Base-by-base conservation (phyloP, 371 early-diverging fungal genomes). In the Actinomortierella wolfii region DNA sequence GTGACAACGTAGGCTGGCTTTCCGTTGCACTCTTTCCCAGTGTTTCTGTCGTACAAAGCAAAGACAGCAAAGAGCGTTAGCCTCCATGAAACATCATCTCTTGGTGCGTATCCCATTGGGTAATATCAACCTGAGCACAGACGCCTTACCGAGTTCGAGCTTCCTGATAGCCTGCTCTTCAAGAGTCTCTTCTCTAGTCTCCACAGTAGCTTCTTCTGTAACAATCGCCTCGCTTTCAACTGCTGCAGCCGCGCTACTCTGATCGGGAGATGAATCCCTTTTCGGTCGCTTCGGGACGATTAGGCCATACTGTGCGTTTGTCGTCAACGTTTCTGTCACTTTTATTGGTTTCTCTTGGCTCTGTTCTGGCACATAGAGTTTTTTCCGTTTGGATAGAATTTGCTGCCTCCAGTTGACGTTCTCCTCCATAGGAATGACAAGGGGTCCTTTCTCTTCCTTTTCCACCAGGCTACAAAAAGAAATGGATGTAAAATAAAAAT, bases 101-200 rank as follows among this genome's bases (percentile, higher is more conserved):
- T n/a, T n/a, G n/a, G n/a, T n/a, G n/a, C n/a, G n/a, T n/a, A n/a
- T n/a, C n/a, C n/a, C n/a, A n/a, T n/a, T n/a, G n/a, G n/a, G n/a
- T 6, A 34, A 34, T 11, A 34, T 34, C 34, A 34, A 34, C 4
- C 34, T 6, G 11, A 34, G 4, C 11, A 4, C 34, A 34, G 11
- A 6, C 11, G 34, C 4, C 68, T 80, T 83, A 70, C 85, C 80
- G 56, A 58, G 69, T 7, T 86, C 59, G 43, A 90, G 69, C 39
- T 81, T 87, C 21, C 81, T 81, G 13, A 81, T 54, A 0, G 90
- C 90, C 25, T 76, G 58, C 57, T 87, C 81, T 44, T 90, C 88
- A 34, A 85, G 46, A 1, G 84, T 81, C 57, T 83, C 76, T 43
- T 78, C 66, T 24, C 51, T 63, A 17, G 43, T 39, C 20, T 51